These are phyloP conservation scores for Coniochaeta prunicola DNA, from an alignment of 2,329 filamentous ascomycete genomes.

Conservation along the genomic window DNA sequence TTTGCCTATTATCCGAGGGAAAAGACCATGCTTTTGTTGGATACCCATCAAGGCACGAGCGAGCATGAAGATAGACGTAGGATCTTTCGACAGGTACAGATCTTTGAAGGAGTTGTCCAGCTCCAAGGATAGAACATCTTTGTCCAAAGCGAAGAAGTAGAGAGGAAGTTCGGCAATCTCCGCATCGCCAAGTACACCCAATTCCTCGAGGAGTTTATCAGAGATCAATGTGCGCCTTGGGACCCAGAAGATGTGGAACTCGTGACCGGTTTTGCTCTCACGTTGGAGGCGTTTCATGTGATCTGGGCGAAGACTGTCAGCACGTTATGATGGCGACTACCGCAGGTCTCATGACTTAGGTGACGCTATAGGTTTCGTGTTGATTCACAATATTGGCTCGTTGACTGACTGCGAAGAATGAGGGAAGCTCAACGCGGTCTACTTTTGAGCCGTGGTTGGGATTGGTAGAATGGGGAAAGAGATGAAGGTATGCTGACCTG, in stretches of 20 bases:
- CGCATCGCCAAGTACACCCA: slow-evolving; percentile 86
- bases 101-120: slow-evolving; percentile 81
- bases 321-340: slow-evolving; percentile 45
- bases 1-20: slow-evolving; percentile 91
- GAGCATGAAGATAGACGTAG: slow-evolving; percentile 80
- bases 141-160: slow-evolving; percentile 85
- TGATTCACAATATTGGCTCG: slow-evolving; percentile 8
- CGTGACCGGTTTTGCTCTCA: slow-evolving; percentile 84
- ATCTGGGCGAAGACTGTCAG: slow-evolving; percentile 58
- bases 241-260: slow-evolving; percentile 95
- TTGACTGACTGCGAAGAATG: slow-evolving; percentile 7
- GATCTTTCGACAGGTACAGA: slow-evolving; percentile 83
- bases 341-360: slow-evolving; percentile 19
- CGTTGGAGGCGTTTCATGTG: slow-evolving; percentile 87
- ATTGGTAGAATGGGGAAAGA: neutral
- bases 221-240: slow-evolving; percentile 86
- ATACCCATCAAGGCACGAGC: slow-evolving; percentile 91
- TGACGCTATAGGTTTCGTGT: slow-evolving; percentile 28
- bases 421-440: slow-evolving; percentile 47
- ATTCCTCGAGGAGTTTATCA: slow-evolving; percentile 85
- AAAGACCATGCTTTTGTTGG: slow-evolving; percentile 85
- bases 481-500: slow-evolving; percentile 54
- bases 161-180: slow-evolving; percentile 82
- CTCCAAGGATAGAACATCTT: slow-evolving; percentile 86
- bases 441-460: slow-evolving; percentile 31